These are phyloP conservation scores for Gymnopilus dilepis DNA, from an alignment of 768 basidiomycete genomes.

Conservation along the genomic window DNA sequence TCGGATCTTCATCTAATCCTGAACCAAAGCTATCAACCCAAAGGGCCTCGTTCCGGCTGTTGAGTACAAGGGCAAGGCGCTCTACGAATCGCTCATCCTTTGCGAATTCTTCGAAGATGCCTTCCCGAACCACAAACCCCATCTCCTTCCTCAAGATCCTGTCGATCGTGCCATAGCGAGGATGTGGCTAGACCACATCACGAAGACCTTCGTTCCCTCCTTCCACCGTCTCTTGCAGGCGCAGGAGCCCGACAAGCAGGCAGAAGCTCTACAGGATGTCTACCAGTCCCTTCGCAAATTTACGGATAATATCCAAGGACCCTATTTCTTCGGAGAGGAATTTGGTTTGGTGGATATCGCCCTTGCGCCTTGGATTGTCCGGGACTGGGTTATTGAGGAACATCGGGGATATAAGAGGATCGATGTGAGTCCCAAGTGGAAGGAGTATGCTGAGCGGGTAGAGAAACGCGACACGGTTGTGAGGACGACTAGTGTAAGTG, in stretches of 20 bases:
- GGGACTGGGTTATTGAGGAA: conserved; percentile 53
- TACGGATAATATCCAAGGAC: conserved; percentile 45
- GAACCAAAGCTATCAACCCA: conserved; percentile 58
- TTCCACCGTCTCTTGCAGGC: conserved; percentile 55
- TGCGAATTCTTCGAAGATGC: conserved; percentile 73
- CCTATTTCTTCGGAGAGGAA: conserved; percentile 61
- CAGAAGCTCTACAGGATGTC: conserved; percentile 33
- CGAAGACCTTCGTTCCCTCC: conserved; percentile 56
- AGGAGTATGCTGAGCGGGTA: conserved; percentile 47
- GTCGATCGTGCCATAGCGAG: conserved; percentile 54
- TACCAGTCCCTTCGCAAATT: conserved; percentile 35
- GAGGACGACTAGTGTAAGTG: conserved; percentile 48
- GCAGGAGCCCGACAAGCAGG: conserved; percentile 37
- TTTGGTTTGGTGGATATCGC: conserved; percentile 59
- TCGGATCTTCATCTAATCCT: neutral
- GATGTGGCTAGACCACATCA: conserved; percentile 62
- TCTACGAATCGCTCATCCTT: conserved; percentile 70
- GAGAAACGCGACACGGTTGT: conserved; percentile 50
- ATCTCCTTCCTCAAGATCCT: conserved; percentile 58
- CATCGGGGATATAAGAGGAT: conserved; percentile 51
- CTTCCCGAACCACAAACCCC: conserved; percentile 48
- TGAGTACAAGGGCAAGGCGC: conserved; percentile 56
- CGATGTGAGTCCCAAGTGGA: conserved; percentile 50
- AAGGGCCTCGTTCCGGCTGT: conserved; percentile 70
- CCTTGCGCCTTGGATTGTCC: conserved; percentile 58